Evolutionary conservation across 2,329 filamentous ascomycete species (phyloP).

Genomic region (Xylariaceae sp.): DNA sequence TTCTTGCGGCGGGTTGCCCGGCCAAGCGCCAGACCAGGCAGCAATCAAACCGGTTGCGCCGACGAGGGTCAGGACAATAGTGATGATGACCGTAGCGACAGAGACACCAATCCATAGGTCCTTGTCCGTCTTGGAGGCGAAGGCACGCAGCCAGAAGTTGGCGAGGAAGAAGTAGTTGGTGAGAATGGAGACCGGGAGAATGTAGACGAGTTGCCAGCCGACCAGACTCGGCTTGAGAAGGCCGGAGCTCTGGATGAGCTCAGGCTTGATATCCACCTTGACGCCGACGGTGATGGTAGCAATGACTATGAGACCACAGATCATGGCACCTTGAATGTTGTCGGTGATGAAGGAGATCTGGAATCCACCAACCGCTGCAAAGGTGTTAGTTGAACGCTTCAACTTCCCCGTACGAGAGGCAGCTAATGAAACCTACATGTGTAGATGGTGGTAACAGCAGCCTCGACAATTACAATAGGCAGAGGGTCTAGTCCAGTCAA

Average conservation of each 20-base stretch:
- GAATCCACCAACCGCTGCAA: conserved; percentile 71
- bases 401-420: neutral
- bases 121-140: conserved; percentile 71
- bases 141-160: conserved; percentile 78
- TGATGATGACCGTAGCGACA: conserved; percentile 59
- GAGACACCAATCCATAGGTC: conserved; percentile 70
- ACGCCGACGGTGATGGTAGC: conserved; percentile 73
- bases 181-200: conserved; percentile 71
- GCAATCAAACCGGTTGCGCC: conserved; percentile 69
- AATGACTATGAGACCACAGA: conserved; percentile 67
- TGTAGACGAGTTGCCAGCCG: conserved; percentile 82
- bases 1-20: conserved; percentile 52
- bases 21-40: conserved; percentile 69
- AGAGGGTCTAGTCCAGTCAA: conserved; percentile 70
- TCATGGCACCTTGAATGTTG: conserved; percentile 75
- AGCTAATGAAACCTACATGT: conserved; percentile 53
- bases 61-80: conserved; percentile 67
- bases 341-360: conserved; percentile 80
- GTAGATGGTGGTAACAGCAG: conserved; percentile 73
- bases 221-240: conserved; percentile 64
- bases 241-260: conserved; percentile 62
- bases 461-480: conserved; percentile 72
- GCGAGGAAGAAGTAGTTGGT: conserved; percentile 87
- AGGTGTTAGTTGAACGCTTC: conserved; percentile 13
- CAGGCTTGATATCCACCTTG: conserved; percentile 65